Evolutionary conservation across 2,329 filamentous ascomycete genomes (phyloP), one percentile per base, ranked within the genome.

Genomic region (Thermothelomyces thermophilus): DNA sequence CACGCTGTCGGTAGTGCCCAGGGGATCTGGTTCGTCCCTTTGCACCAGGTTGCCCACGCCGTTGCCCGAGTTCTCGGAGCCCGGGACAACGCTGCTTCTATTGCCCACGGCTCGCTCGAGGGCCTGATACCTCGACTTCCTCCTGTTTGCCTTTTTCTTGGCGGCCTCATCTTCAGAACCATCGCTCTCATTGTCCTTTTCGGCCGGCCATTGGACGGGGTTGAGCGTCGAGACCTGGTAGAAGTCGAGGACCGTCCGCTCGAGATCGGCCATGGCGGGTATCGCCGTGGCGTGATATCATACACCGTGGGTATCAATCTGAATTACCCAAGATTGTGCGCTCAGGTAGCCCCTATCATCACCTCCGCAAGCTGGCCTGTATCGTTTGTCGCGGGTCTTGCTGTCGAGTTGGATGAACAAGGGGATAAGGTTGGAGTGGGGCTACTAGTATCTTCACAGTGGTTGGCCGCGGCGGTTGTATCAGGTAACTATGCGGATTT

Each of bases 21-120:
- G 69, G 4, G 93, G 90, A 69, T 98, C 93, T 2, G 88, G 80
- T 67, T 98, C 94, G 65, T 98, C 93, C 64, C 86, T 86, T 63
- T 93, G 87, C 26, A 95, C 87, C 53, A 91, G 70, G 60, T 83
- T 93, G 56, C 87, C 85, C 40, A 84, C 74, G 26, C 84, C 84
- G 54, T 68, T 72, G 43, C 77, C 79, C 2, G 79, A 80, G 62
- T 78, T 82, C 64, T 89, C 81, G 5, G 84, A 80, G 1, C 85
- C 85, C 0, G 81, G 78, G 16, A 87, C 69, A 43, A 76, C 71
- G 64, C 80, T 87, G 61, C 79, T 78, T 51, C 83, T 77, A 59
- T 83, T 80, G 66, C 84, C 86, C 41, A 85, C 79, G 46, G 82
- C 82, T 51, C 84, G 79, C 65, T 93, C 88, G 45, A 97, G 78